Percentiles rank a stretch among this genome's conserved stretches.
phyloP scores from a whole-genome alignment of 148 eudicot genomes.

The Polygonum maritimum region DNA sequence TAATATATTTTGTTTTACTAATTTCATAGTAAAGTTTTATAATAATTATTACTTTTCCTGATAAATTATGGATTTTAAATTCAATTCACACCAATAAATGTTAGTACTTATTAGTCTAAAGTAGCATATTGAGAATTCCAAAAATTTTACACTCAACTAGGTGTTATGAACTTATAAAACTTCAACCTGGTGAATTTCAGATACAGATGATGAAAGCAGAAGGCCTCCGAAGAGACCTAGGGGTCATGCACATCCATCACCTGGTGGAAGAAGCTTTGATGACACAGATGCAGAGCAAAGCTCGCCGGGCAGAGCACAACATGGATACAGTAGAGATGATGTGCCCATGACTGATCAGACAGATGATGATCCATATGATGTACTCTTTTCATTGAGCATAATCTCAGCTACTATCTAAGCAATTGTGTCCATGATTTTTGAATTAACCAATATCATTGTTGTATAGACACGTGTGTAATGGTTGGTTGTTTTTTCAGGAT shows the following conservation, averaged over 20 bases:
- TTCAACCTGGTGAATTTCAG: slow-evolving; percentile 27
- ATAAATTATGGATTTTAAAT: background rate
- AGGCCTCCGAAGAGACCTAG: slow-evolving; percentile 78
- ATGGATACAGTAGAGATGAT: slow-evolving; percentile 59
- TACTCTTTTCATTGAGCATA: slow-evolving; percentile 12
- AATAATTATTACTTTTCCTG: background rate
- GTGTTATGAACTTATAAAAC: background rate
- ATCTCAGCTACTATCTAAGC: background rate
- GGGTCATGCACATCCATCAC: slow-evolving; percentile 45
- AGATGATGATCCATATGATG: slow-evolving; percentile 76
- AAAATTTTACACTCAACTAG: background rate
- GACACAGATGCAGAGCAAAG: slow-evolving; percentile 80
- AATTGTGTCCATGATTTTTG: background rate
- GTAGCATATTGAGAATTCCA: background rate
- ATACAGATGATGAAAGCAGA: slow-evolving; percentile 68
- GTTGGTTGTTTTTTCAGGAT: slow-evolving; percentile 37
- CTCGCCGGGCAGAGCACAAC: slow-evolving; percentile 75
- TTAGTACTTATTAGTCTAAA: background rate
- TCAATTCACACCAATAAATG: background rate
- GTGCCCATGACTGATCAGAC: slow-evolving; percentile 76
- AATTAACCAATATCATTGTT: background rate
- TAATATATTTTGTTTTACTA: background rate
- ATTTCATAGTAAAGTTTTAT: background rate
- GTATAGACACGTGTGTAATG: background rate
- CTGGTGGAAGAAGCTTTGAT: slow-evolving; percentile 40